Conservation (phyloP, 2,329 filamentous ascomycete species). For the Fusarium pilosicola region DNA sequence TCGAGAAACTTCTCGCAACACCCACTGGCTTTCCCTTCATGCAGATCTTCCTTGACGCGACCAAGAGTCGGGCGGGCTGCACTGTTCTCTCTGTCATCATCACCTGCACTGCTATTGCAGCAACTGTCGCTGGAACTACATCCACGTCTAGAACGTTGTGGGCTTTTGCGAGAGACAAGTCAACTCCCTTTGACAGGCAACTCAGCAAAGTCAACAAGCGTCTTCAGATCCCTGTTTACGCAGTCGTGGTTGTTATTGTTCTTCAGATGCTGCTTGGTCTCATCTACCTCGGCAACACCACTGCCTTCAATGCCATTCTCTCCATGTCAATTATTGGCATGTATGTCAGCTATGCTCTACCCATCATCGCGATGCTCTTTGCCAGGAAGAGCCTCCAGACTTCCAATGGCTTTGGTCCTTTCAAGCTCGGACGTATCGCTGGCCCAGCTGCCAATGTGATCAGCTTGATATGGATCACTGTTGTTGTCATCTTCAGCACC, state of each 20-base stretch:
- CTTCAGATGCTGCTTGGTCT: constrained; percentile 48
- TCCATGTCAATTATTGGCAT: constrained; percentile 56
- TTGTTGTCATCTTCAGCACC: constrained; percentile 58
- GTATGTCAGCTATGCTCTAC: constrained; percentile 56
- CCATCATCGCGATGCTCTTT: constrained; percentile 51
- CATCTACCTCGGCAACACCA: constrained; percentile 55
- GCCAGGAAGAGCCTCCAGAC: constrained; percentile 45
- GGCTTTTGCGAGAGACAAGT: constrained; percentile 53
- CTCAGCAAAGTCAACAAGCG: constrained; percentile 49
- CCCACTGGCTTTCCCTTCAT: constrained; percentile 57
- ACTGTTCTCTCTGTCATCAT: constrained; percentile 46
- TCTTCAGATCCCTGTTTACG: constrained; percentile 49
- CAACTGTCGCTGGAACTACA: constrained; percentile 47
- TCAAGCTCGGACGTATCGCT: constrained; percentile 46
- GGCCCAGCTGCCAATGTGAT: constrained; percentile 53
- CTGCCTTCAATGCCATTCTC: constrained; percentile 54
- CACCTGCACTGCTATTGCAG: constrained; percentile 43
- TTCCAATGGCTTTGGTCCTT: constrained; percentile 36
- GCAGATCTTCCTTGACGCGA: constrained; percentile 51
- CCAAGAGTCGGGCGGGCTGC: constrained; percentile 38
- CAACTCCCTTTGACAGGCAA: constrained; percentile 49
- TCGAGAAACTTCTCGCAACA: constrained; percentile 52
- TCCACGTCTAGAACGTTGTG: constrained; percentile 52
- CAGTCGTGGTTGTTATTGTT: constrained; percentile 39
- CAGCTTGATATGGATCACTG: constrained; percentile 54